Evolutionary conservation across 768 basidiomycete genomes (phyloP).

Genomic region (Termitomyces sp.): DNA sequence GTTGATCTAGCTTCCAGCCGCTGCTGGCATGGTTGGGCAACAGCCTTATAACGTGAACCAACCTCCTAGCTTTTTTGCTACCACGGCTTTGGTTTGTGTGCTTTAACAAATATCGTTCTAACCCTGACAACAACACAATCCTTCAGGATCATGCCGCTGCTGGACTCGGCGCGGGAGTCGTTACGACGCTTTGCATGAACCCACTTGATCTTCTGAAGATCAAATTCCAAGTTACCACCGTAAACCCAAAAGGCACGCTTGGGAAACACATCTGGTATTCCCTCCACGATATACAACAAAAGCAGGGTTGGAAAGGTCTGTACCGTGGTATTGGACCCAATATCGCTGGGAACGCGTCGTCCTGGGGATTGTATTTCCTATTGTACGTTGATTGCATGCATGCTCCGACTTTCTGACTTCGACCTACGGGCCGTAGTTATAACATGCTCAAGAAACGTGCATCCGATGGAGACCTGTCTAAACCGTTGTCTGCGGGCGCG

Average conservation of each 20-base stretch:
- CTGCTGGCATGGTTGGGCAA: constrained; percentile 26
- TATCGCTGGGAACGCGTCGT: constrained; percentile 89
- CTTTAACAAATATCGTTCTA: neutral
- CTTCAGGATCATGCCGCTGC: constrained; percentile 90
- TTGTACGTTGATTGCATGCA: constrained; percentile 57
- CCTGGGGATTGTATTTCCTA: constrained; percentile 97
- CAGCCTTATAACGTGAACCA: constrained; percentile 13
- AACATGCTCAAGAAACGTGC: constrained; percentile 87
- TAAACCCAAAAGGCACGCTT: constrained; percentile 50
- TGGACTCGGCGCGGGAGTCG: constrained; percentile 88
- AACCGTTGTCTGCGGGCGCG: constrained; percentile 65
- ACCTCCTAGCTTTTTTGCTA: constrained; percentile 47
- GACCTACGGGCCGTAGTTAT: constrained; percentile 49
- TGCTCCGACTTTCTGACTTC: neutral
- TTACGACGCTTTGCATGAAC: constrained; percentile 93
- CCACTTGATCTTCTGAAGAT: constrained; percentile 95
- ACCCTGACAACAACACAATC: neutral
- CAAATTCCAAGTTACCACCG: constrained; percentile 84
- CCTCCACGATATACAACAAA: constrained; percentile 63
- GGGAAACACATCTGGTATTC: constrained; percentile 75
- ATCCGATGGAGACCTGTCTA: constrained; percentile 56
- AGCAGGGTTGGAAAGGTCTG: constrained; percentile 77
- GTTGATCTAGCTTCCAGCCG: constrained; percentile 13
- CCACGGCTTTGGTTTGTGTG: constrained; percentile 38
- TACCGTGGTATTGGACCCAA: constrained; percentile 91